Base-by-base conservation (phyloP, 495 filamentous ascomycete species). In the Lophiostoma macrostomum region DNA sequence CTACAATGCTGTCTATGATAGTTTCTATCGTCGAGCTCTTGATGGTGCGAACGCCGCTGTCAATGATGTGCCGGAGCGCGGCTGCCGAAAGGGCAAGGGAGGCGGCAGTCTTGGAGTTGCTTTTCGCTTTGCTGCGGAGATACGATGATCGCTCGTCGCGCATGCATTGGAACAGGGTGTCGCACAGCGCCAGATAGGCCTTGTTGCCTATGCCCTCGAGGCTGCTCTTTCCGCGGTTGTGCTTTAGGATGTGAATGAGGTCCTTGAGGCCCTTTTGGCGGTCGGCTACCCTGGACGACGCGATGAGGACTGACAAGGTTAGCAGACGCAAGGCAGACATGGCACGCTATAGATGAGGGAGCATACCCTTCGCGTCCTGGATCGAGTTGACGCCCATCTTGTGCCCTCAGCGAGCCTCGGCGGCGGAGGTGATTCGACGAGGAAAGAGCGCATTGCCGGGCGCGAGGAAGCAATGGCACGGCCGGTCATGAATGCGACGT, bases 131-230 rank as follows among this genome's bases (percentile, higher is more conserved):
- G 51, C 76, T 81, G 29, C 80, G 73, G 42, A 81, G 76, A 60
- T 82, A 87, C 19, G 71, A 53, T 22, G 83, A 73, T 63, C 83
- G 86, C 51, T 96, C 90, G 10, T 72, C 63, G 16, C 83, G 73
- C 6, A 81, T 71, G 55, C 80, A 82, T 30, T 76, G 73, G 63
- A 96, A 96, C 13, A 98, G 70, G 0, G 80, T 79, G 62, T 96
- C 90, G 55, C 85, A 90, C 23, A 96, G 82, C 39, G 77, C 78
- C 61, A 94, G 87, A 61, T 85, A 95, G 14, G 77, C 79, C 58
- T 86, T 87, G 64, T 95, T 90, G 40, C 78, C 81, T 44, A 89
- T 70, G 13, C 66, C 58, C 37, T 73, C 69, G 29, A 85, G 64
- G 53, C 77, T 79, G 19, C 76, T 65, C 56, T 68, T 77, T 32